Evolutionary conservation across 1,284 basidiomycete genomes (phyloP).

Genomic region (Ceratobasidium papillatum): DNA sequence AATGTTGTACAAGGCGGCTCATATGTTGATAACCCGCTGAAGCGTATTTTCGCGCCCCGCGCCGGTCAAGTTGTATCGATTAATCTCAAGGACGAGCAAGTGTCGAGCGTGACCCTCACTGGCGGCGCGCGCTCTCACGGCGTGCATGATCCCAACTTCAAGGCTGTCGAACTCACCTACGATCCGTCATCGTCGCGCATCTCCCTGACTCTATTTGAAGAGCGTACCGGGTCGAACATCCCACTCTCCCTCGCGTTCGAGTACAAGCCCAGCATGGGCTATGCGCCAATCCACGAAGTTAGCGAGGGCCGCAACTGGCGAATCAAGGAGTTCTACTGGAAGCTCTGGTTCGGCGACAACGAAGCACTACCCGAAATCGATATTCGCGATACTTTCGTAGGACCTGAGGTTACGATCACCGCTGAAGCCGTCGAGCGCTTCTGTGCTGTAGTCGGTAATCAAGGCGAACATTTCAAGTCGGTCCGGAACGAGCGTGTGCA

Average conservation of each 20-base stretch:
- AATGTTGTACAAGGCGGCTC: conserved; percentile 85
- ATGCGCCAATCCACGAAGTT: conserved; percentile 93
- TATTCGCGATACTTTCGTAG: conserved; percentile 80
- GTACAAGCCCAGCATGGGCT: conserved; percentile 90
- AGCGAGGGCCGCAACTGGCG: conserved; percentile 84
- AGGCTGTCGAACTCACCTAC: conserved; percentile 82
- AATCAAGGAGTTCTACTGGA: conserved; percentile 98
- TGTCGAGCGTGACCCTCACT: conserved; percentile 68
- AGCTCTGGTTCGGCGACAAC: conserved; percentile 92
- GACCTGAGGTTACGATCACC: conserved; percentile 83
- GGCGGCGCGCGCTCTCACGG: conserved; percentile 87
- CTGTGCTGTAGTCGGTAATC: conserved; percentile 93
- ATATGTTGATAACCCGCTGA: conserved; percentile 90
- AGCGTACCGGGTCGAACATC: conserved; percentile 77
- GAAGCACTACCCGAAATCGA: conserved; percentile 77
- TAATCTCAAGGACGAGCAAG: conserved; percentile 55
- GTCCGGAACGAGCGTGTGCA: conserved; percentile 73
- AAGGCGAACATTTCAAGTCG: conserved; percentile 88
- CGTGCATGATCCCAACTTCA: conserved; percentile 76
- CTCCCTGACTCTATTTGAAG: conserved; percentile 83
- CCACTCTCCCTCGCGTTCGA: conserved; percentile 85
- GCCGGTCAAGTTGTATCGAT: conserved; percentile 72
- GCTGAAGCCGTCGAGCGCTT: conserved; percentile 84
- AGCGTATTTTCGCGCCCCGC: conserved; percentile 87
- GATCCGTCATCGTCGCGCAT: conserved; percentile 66